phyloP scores from a whole-genome alignment of 495 filamentous ascomycete species.

The Friedmanniomyces endolithicus region DNA sequence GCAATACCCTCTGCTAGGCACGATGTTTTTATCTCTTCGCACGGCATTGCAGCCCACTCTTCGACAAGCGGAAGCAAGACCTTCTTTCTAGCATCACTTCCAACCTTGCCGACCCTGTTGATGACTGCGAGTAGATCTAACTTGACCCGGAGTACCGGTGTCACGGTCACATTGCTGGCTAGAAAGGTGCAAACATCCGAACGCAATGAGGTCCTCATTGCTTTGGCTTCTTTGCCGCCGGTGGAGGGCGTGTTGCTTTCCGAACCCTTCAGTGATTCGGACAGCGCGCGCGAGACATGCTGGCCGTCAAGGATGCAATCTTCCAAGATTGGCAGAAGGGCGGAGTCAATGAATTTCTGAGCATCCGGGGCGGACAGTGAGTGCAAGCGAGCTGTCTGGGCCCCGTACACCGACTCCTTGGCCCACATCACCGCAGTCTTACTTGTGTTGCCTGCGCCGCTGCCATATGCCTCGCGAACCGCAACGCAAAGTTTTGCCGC shows the following conservation, averaged over 20 bases:
- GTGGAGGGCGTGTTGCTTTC: background rate
- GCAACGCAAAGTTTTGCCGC: conserved; percentile 43
- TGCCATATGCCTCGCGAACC: conserved; percentile 6
- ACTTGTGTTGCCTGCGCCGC: background rate
- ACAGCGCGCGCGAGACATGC: background rate
- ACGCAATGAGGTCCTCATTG: conserved; percentile 52
- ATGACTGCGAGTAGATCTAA: conserved; percentile 55
- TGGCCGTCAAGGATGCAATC: conserved; percentile 64
- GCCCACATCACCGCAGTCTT: background rate
- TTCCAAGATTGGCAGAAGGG: conserved; percentile 60
- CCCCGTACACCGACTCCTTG: conserved; percentile 41
- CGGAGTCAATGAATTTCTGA: conserved; percentile 46
- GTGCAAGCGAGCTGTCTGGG: background rate
- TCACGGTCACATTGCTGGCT: conserved; percentile 53
- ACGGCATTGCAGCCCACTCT: conserved; percentile 41
- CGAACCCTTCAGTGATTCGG: conserved; percentile 8
- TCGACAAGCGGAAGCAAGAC: conserved; percentile 57
- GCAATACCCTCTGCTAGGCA: conserved; percentile 52
- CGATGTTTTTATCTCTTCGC: conserved; percentile 31
- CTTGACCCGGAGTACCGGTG: conserved; percentile 57
- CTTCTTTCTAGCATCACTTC: conserved; percentile 51
- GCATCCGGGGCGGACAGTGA: conserved; percentile 41
- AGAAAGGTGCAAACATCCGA: conserved; percentile 60
- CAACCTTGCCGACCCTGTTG: conserved; percentile 56
- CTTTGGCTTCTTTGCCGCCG: conserved; percentile 2